Conservation (phyloP, 179 eudicot genomes). For the Carnegiea gigantea region DNA sequence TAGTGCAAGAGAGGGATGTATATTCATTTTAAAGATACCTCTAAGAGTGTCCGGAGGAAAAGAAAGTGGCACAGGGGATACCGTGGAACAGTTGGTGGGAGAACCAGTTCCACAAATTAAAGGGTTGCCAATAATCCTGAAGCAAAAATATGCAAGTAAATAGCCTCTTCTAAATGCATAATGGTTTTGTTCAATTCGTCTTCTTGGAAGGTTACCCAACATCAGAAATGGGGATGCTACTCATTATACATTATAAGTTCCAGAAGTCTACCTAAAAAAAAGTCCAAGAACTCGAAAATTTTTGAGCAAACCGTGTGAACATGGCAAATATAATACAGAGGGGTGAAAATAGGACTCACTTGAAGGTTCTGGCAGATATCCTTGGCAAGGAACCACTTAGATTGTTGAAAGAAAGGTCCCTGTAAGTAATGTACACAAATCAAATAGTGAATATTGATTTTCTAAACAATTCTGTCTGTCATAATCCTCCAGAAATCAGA, state of each 20-base stretch:
- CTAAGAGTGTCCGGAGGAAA: conserved; percentile 61
- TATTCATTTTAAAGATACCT: conserved; percentile 30
- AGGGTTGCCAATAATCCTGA: conserved; percentile 81
- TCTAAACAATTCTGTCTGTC: not conserved
- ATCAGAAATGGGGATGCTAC: not conserved
- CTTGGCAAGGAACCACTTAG: conserved; percentile 72
- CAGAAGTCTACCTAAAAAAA: not conserved
- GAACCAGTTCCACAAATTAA: conserved; percentile 66
- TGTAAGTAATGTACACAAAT: conserved; percentile 23
- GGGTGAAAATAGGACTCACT: conserved; percentile 33
- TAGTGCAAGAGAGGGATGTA: not conserved
- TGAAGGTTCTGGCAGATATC: conserved; percentile 67
- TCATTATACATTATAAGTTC: not conserved
- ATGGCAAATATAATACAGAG: not conserved
- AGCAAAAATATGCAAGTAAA: conserved; percentile 16
- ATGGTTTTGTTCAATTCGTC: not conserved
- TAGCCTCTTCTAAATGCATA: not conserved
- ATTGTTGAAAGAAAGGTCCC: conserved; percentile 83
- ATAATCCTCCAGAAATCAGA: not conserved
- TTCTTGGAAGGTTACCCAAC: not conserved
- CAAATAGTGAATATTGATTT: not conserved
- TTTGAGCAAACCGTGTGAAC: not conserved
- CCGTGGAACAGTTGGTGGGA: conserved; percentile 66
- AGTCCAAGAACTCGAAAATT: not conserved
- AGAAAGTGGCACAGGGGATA: conserved; percentile 69